phyloP scores from a whole-genome alignment of 768 basidiomycete species.

The Cystofilobasidium capitatum region DNA sequence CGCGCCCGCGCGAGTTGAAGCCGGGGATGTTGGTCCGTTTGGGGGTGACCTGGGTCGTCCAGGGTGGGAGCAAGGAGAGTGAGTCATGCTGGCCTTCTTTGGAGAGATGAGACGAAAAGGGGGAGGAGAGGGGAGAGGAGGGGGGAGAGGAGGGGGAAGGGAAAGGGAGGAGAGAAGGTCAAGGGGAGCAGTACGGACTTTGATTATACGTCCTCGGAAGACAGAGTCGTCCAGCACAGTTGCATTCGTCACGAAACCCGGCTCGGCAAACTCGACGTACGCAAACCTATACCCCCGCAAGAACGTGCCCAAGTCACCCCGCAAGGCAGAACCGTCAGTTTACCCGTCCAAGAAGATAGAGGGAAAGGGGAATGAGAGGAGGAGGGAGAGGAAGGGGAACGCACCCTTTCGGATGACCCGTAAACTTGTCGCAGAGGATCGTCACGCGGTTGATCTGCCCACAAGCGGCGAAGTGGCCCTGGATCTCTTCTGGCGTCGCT shows the following conservation, averaged over 20 bases:
- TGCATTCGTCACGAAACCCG: conserved; percentile 81
- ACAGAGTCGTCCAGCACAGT: conserved; percentile 90
- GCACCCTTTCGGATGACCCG: conserved; percentile 96
- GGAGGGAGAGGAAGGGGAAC: conserved; percentile 28
- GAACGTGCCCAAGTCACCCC: neutral
- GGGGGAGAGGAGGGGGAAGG: neutral
- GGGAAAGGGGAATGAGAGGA: neutral
- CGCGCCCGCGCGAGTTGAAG: conserved; percentile 62
- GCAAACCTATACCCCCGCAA: conserved; percentile 57
- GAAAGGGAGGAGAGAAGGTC: neutral
- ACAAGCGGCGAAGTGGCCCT: conserved; percentile 91
- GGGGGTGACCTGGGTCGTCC: conserved; percentile 61
- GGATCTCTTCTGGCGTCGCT: conserved; percentile 95
- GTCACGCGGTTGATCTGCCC: conserved; percentile 98
- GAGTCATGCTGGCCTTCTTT: neutral
- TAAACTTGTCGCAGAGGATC: conserved; percentile 98
- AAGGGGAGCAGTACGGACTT: conserved; percentile 47
- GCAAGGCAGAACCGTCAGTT: neutral
- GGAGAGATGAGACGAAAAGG: neutral
- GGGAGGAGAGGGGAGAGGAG: neutral
- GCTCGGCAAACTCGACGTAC: conserved; percentile 95
- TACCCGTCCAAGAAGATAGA: neutral
- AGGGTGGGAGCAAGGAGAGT: conserved; percentile 8
- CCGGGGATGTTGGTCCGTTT: conserved; percentile 96
- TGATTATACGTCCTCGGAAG: conserved; percentile 85